Evolutionary conservation across 2,329 filamentous ascomycete species (phyloP).

Genomic region (Uncinocarpus reesii): DNA sequence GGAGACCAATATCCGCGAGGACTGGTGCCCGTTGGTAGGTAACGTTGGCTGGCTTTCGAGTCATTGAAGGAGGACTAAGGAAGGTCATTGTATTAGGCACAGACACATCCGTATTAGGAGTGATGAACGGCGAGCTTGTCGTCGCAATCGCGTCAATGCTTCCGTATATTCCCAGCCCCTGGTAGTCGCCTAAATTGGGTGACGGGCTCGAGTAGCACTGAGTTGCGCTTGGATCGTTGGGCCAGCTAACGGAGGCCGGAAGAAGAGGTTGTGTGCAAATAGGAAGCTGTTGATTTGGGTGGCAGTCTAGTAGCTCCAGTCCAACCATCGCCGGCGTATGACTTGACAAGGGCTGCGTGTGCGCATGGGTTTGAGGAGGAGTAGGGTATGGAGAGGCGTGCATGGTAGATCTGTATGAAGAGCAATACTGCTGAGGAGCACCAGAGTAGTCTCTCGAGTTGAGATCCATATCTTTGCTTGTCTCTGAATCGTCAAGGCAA

Average conservation of each 20-base stretch:
- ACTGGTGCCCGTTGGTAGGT: slow-evolving; percentile 5
- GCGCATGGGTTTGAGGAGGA: slow-evolving; percentile 15
- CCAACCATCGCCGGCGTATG: slow-evolving; percentile 16
- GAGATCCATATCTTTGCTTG: slow-evolving; percentile 20
- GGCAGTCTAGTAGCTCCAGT: neutral
- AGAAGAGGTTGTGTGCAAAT: slow-evolving; percentile 20
- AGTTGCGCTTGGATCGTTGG: slow-evolving; percentile 19
- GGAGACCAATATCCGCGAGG: neutral
- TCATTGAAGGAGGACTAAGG: slow-evolving; percentile 2
- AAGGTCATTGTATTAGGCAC: slow-evolving; percentile 10
- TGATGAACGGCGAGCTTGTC: slow-evolving; percentile 20
- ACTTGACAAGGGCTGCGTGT: slow-evolving; percentile 13
- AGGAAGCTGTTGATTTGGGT: slow-evolving; percentile 11
- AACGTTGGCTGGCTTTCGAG: neutral
- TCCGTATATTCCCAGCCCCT: slow-evolving; percentile 21
- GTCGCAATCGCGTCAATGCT: slow-evolving; percentile 20
- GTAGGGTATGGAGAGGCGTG: slow-evolving; percentile 21
- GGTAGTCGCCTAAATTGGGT: slow-evolving; percentile 19
- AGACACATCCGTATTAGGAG: neutral
- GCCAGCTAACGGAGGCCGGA: slow-evolving; percentile 19
- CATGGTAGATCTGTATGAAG: slow-evolving; percentile 14
- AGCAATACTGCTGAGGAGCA: slow-evolving; percentile 16
- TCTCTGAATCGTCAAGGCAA: neutral
- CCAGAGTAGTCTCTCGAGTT: slow-evolving; percentile 20
- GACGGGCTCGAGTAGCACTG: slow-evolving; percentile 20